These are phyloP conservation scores for Brassica nigra DNA, from an alignment of 345 rosid species.

Conservation along the genomic window DNA sequence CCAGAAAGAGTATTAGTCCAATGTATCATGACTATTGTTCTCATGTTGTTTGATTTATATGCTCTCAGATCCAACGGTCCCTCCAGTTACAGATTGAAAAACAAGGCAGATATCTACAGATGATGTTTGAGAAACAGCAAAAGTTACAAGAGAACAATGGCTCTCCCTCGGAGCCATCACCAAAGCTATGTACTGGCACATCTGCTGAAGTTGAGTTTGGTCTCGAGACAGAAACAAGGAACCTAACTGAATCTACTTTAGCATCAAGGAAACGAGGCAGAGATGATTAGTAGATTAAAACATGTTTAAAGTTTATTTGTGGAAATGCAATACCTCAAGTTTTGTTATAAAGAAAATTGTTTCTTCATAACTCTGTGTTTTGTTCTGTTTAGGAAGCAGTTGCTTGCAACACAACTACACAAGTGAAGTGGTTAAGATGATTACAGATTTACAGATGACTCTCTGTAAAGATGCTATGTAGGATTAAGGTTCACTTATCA, in stretches of 20 bases:
- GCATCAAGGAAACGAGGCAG: constrained; percentile 45
- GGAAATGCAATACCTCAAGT: neutral
- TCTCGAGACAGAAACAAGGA: neutral
- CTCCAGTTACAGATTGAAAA: constrained; percentile 42
- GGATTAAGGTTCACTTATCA: neutral
- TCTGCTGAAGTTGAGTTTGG: neutral
- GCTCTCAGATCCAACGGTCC: constrained; percentile 32
- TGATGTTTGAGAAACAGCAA: constrained; percentile 77
- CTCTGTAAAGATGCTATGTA: neutral
- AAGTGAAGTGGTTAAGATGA: neutral
- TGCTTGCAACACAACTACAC: neutral
- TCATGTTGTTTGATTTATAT: constrained; percentile 3
- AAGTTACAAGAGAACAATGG: constrained; percentile 42
- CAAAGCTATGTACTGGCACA: constrained; percentile 16
- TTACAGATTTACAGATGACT: neutral
- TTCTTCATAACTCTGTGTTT: neutral
- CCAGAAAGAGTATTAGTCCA: neutral
- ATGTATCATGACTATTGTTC: neutral
- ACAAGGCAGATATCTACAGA: constrained; percentile 39
- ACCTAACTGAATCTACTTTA: constrained; percentile 10
- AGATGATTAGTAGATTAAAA: constrained; percentile 35
- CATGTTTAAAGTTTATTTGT: neutral
- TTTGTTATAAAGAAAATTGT: neutral
- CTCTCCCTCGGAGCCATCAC: constrained; percentile 39
- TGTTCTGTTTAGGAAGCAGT: neutral